A percentile compares a stretch with the other conserved stretches of the same genome.
Evolutionary conservation across 192 early-diverging fungal genomes (phyloP).

Genomic region (Coemansia javaensis): DNA sequence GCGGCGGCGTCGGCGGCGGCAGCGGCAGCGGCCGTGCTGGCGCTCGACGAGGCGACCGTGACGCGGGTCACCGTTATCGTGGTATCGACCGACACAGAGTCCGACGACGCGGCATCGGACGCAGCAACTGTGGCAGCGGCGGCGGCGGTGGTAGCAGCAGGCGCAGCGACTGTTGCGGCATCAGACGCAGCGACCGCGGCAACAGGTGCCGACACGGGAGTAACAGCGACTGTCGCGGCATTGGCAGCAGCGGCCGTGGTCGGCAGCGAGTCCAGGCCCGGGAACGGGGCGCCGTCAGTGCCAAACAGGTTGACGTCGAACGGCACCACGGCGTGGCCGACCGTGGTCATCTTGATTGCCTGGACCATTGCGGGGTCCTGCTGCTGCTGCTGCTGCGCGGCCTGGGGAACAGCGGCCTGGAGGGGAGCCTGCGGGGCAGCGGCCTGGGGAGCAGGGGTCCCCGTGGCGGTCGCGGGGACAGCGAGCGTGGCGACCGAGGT

Average conservation of each 20-base stretch:
- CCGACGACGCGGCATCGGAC: not conserved
- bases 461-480: too few relatives aligned
- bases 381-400: not conserved
- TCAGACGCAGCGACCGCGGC: not conserved
- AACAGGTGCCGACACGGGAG: not conserved
- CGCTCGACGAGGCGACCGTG: not conserved
- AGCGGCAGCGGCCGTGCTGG: not conserved
- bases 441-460: too few relatives aligned
- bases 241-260: not conserved
- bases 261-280: not conserved
- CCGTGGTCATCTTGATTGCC: conserved; percentile 33
- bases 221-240: not conserved
- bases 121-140: not conserved
- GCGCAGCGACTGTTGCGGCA: not conserved
- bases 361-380: conserved; percentile 5
- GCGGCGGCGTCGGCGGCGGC: not conserved
- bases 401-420: not conserved
- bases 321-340: conserved; percentile 34
- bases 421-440: too few relatives aligned
- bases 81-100: not conserved
- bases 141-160: not conserved
- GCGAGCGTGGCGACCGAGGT: not conserved
- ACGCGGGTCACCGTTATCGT: not conserved
- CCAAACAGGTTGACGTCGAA: conserved; percentile 41
- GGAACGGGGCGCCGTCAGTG: conserved; percentile 5